Base-by-base conservation (phyloP, 768 basidiomycete species). In the Mycena kentingensis region DNA sequence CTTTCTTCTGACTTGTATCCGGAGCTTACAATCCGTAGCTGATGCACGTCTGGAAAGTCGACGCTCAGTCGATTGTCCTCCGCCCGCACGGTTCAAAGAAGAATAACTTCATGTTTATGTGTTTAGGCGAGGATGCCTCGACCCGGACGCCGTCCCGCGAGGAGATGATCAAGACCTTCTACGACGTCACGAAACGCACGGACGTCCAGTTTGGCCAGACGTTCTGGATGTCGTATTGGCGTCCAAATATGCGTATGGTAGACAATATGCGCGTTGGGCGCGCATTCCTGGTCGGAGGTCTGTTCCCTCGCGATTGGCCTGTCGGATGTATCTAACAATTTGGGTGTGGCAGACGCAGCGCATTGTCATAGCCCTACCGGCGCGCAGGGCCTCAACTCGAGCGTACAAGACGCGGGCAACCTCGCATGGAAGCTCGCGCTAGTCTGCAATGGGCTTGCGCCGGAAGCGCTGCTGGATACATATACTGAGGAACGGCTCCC, bases 211-310 rank as follows among this genome's bases (percentile, higher is more conserved):
- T 76, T 37, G 67, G 59, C 11, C 60, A 70, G 16, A 37, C 68
- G 4, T 43, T 63, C 7, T 62, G 59, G 57, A 8, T 57, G 43
- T 65, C 63, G 18, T 58, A 63, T 16, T 73, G 63, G 49, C 53
- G 79, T 25, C 72, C 78, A 1, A 79, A 79, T 59, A 71, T 80
- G 25, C 69, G 80, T 10, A 77, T 80, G 76, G 74, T 72, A 0
- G 58, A 79, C 36, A 69, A 61, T 19, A 75, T 80, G 55, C 58
- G 65, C 16, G 51, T 58, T 4, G 77, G 77, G 2, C 67, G 77
- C n/a, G 75, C 74, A 11, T 81, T 80, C 52, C 43, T 81, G 15
- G 73, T 65, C 24, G 81, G 80, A 59, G 81, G 80, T 77, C 42
- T 31, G 13, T 11, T 12, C 4, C 7, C 61, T 27, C 44, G 39